Percentiles rank a stretch among this genome's conserved stretches.
phyloP scores from a whole-genome alignment of 2,329 filamentous ascomycete genomes.

The Cladosporium sp. region DNA sequence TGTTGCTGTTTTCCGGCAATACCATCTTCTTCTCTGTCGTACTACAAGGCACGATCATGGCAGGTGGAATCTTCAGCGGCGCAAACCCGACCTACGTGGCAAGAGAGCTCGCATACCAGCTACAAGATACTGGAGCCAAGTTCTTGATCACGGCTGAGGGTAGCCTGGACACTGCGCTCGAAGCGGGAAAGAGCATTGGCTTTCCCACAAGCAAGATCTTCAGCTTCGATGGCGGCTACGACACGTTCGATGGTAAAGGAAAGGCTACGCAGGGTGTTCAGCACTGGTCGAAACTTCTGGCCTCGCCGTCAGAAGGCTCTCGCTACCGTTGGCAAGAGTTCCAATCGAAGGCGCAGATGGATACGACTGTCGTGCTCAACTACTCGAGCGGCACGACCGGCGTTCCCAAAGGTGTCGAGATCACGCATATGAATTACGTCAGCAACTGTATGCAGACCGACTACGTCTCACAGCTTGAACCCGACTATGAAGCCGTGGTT shows the following conservation, averaged over 20 bases:
- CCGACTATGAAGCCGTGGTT: conserved; percentile 50
- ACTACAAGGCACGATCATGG: conserved; percentile 73
- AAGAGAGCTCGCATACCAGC: conserved; percentile 72
- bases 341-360: conserved; percentile 48
- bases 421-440: conserved; percentile 75
- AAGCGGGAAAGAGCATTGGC: conserved; percentile 62
- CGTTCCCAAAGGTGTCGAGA: conserved; percentile 79
- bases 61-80: conserved; percentile 75
- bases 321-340: conserved; percentile 65
- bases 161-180: conserved; percentile 63
- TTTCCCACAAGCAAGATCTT: conserved; percentile 61
- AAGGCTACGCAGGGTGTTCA: conserved; percentile 43
- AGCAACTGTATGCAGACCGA: conserved; percentile 66
- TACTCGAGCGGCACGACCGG: conserved; percentile 80
- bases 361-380: conserved; percentile 68
- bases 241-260: conserved; percentile 45
- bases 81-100: conserved; percentile 70
- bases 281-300: conserved; percentile 67
- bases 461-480: conserved; percentile 48
- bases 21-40: conserved; percentile 70
- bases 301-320: conserved; percentile 52
- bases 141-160: conserved; percentile 65
- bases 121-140: conserved; percentile 67
- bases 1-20: conserved; percentile 73
- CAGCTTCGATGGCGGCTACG: conserved; percentile 59